These are phyloP conservation scores for Alternaria sp. DNA, from an alignment of 2,329 filamentous ascomycete species.

Conservation along the genomic window DNA sequence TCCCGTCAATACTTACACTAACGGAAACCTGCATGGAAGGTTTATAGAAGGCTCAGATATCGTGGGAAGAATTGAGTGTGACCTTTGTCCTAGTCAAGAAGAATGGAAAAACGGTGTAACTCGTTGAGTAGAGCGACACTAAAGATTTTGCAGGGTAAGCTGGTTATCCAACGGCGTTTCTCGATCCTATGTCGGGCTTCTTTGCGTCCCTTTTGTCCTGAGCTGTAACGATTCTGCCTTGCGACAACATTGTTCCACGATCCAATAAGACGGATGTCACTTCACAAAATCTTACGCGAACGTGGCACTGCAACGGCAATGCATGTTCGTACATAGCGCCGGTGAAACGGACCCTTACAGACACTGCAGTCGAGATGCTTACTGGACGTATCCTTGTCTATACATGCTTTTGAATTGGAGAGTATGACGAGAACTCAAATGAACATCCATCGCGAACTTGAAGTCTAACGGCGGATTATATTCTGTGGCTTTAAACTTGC, in stretches of 20 bases:
- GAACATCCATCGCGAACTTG: neutral
- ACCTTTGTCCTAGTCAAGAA: neutral
- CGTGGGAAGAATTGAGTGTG: neutral
- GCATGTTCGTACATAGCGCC: neutral
- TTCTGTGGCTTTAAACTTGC: neutral
- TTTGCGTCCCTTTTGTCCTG: neutral
- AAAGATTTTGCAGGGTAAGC: neutral
- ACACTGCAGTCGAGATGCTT: too few species aligned
- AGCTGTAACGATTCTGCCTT: neutral
- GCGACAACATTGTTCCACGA: neutral
- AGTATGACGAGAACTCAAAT: neutral
- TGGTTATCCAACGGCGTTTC: neutral
- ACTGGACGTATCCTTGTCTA: neutral
- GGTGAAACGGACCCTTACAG: neutral
- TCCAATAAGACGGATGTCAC: neutral
- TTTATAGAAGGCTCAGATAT: neutral
- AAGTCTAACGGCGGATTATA: neutral
- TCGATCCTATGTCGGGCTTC: neutral
- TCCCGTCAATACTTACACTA: neutral
- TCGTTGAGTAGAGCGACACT: neutral
- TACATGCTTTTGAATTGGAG: neutral
- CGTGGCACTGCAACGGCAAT: neutral
- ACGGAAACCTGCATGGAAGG: neutral
- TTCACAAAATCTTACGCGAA: neutral
- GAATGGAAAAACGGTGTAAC: neutral